Evolutionary conservation across 768 basidiomycete species (phyloP), one percentile per base, ranked within the genome.

Genomic region (Amanita muscaria): DNA sequence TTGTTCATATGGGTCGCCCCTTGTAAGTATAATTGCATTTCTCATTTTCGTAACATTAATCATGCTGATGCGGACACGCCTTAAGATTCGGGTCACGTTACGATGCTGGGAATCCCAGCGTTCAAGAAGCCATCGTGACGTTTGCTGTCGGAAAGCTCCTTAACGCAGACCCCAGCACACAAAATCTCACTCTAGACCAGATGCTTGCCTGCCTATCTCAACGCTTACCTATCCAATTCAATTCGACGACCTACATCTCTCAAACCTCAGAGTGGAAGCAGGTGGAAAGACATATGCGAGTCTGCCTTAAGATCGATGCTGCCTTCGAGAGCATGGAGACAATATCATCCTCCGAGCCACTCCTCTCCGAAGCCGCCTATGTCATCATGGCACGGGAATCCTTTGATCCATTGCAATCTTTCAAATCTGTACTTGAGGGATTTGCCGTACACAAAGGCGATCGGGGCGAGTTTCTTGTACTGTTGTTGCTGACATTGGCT

Each of bases 271-370:
- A 62, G 44, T 48, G 47, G 47, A 47, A 33, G 35, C 61, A 62
- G 47, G 62, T 65, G 4, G 57, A 59, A 43, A 38, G 51, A 1
- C 63, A 64, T 47, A 55, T 64, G 59, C 59, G 64, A 11, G 45
- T 65, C 18, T 57, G 53, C 46, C 46, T 59, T 18, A 51, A 52
- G 15, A 51, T 56, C 14, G 44, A 42, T 21, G 40, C 49, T 15
- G 49, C 16, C 40, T 56, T 45, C 35, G n/a, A n/a, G n/a, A n/a
- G n/a, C 16, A 49, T 57, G 46, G 36, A 42, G 27, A 60, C 58
- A 11, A 21, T 50, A 5, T 50, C 53, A 22, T 44, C 55, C 4
- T 61, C 59, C 2, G 59, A 61, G 46, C 59, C 58, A 19, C 25
- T 60, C 15, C 52, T 61, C 4, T 48, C 57, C 3, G 59, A 59